A percentile compares a stretch with the other conserved stretches of the same genome.
These are phyloP conservation scores for Gossypium australe DNA, from an alignment of 345 rosid genomes.

Conservation along the genomic window DNA sequence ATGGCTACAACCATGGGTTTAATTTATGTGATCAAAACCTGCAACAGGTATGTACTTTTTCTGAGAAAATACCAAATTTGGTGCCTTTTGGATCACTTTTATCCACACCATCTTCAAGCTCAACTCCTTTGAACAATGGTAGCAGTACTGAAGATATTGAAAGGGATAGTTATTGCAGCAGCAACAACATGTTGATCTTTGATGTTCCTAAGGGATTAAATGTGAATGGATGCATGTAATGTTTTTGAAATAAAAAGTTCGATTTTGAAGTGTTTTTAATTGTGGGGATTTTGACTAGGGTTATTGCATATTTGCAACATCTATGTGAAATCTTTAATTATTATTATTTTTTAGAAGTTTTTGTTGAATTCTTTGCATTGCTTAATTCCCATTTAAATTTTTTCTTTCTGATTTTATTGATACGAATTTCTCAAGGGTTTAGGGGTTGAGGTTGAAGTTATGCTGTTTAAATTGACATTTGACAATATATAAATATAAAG, in stretches of 20 bases:
- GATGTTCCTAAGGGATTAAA: conserved; percentile 35
- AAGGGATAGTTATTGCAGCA: conserved; percentile 47
- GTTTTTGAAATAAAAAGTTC: neutral
- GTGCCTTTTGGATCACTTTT: conserved; percentile 22
- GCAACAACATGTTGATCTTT: conserved; percentile 31
- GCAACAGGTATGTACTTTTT: neutral
- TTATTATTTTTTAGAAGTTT: neutral
- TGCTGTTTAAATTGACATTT: neutral
- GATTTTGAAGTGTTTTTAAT: neutral
- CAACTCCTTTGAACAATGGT: conserved; percentile 40
- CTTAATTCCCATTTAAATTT: neutral
- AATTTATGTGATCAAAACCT: conserved; percentile 8
- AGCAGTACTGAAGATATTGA: conserved; percentile 51
- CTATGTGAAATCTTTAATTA: conserved; percentile 4
- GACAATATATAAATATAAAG: neutral
- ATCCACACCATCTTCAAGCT: conserved; percentile 45
- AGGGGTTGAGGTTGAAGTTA: neutral
- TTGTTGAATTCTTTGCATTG: neutral
- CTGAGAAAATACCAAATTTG: neutral
- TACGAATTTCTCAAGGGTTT: neutral
- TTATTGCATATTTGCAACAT: neutral
- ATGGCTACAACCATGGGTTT: neutral
- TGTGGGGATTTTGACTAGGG: conserved; percentile 2
- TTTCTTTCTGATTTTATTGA: neutral
- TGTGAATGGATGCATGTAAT: conserved; percentile 38